These are phyloP conservation scores for Dactylellina drechsleri DNA, from an alignment of 2,329 filamentous ascomycete genomes.

Conservation along the genomic window DNA sequence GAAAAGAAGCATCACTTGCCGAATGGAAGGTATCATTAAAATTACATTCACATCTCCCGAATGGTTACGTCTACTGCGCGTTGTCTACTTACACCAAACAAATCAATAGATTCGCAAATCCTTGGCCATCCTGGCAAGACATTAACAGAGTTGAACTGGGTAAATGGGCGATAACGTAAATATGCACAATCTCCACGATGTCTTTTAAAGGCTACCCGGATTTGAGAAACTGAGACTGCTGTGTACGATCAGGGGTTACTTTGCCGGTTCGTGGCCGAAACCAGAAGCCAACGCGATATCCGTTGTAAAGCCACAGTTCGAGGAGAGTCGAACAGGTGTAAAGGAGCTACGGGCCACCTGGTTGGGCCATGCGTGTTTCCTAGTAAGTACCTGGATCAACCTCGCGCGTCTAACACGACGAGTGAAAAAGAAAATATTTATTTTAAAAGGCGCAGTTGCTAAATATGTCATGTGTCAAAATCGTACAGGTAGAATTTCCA, in stretches of 20 bases:
- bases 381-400: conserved; percentile 64
- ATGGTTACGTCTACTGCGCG: background rate
- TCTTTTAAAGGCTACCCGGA: conserved; percentile 2
- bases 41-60: background rate
- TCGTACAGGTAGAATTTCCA: conserved; percentile 73
- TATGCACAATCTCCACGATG: conserved; percentile 6
- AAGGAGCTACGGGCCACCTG: conserved; percentile 81
- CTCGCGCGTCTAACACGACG: background rate
- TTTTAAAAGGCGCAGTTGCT: conserved; percentile 29
- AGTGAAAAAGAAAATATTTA: background rate
- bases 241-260: conserved; percentile 22
- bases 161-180: conserved; percentile 43
- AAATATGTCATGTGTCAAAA: conserved; percentile 45
- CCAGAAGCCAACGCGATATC: conserved; percentile 21
- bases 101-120: conserved; percentile 43
- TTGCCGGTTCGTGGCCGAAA: conserved; percentile 35
- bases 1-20: conserved; percentile 53
- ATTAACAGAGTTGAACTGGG: conserved; percentile 17
- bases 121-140: conserved; percentile 48
- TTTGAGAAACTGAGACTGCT: conserved; percentile 32
- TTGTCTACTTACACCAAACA: conserved; percentile 16
- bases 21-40: conserved; percentile 41
- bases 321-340: conserved; percentile 46
- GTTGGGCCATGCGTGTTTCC: conserved; percentile 85
- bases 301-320: conserved; percentile 51